Evolutionary conservation across 2,329 filamentous ascomycete species (phyloP), one percentile per base, ranked within the genome.

Genomic region (Xylaria sp.): DNA sequence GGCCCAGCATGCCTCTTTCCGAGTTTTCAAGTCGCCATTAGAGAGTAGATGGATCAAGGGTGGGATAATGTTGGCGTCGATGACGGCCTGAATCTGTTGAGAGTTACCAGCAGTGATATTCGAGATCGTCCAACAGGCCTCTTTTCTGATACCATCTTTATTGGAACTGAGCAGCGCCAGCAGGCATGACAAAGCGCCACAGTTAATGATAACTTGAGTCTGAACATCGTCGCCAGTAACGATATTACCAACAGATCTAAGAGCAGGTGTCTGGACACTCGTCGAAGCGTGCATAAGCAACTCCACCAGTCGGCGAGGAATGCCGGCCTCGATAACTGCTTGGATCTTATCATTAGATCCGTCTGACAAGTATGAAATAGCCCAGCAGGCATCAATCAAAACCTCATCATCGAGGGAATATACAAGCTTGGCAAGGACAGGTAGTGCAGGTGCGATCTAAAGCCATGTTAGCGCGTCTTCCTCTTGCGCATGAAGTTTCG

Each of bases 151-250:
- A 25, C 95, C 95, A 74, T 99, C 95, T 85, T 99, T 99, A 74
- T 92, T 95, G 35, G 94, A 98, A 84, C 93, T 94, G 66, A 99
- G 83, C 17, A 99, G 88, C 35, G 93, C 95, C 53, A 98, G 83
- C n/a, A 99, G 86, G 68, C 93, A 96, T 41, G 93, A 89, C 47
- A 99, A 86, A 68, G 95, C 90, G 63, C 95, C 94, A 72, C 93
- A 97, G 86, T 99, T 99, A 80, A 99, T 99, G 78, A 99, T 97
- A 69, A 99, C 93, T 79, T 99, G 95, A 23, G 95, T 99, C 81
- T 99, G 95, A 41, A 99, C 91, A 75, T 99, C 95, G 76, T 99
- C 95, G 69, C 95, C 95, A 43, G 95, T 99, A 54, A 99, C 95
- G 70, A 99, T 99, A 81, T 99, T 99, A 67, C 95, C 95, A 54